Evolutionary conservation across 2,329 filamentous ascomycete species (phyloP), one percentile per base, ranked within the genome.

Genomic region (Paraconiothyrium brasiliense): DNA sequence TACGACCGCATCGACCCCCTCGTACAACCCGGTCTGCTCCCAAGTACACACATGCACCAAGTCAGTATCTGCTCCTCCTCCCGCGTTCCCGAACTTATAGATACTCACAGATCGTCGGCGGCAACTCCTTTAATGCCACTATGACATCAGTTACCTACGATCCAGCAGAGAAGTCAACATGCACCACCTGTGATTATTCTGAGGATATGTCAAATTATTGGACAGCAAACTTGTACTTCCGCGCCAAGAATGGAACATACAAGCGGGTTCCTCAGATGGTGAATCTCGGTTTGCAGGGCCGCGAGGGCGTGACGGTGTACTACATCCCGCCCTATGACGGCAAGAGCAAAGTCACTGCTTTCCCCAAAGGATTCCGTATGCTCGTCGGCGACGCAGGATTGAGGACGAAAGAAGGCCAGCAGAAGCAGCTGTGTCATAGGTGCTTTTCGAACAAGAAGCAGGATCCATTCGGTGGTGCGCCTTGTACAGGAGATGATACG

Each of bases 191-290:
- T 66, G 74, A 72, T 16, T 76, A 74, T 58, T 60, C 61, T 8
- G 69, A 73, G 44, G 72, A 75, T 64, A 73, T 73, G 60, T 67
- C 58, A 59, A 75, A 75, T 61, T 75, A 76, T 61, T 75, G 72
- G 72, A 76, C 74, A 16, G 72, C 73, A 4, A 65, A 71, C 14
- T 51, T 76, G 11, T 76, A 74, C 64, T 76, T 75, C 65, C 63
- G 64, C 97, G 94, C 80, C 80, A 51, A 56, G n/a, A 74, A 74
- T 59, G 69, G 69, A 8, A 69, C 72, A 0, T 74, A 67, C 57
- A 71, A 72, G 59, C 71, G 72, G 4, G 72, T 74, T 4, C 70
- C 68, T 3, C 72, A 74, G 55, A 71, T 71, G 66, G 70, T 71
- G 14, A 74, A 74, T 34, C 50, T 72, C 14, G 70, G 70, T 1